Evolutionary conservation across 768 basidiomycete genomes (phyloP), one percentile per base, ranked within the genome.

Genomic region (Boletales sp.): DNA sequence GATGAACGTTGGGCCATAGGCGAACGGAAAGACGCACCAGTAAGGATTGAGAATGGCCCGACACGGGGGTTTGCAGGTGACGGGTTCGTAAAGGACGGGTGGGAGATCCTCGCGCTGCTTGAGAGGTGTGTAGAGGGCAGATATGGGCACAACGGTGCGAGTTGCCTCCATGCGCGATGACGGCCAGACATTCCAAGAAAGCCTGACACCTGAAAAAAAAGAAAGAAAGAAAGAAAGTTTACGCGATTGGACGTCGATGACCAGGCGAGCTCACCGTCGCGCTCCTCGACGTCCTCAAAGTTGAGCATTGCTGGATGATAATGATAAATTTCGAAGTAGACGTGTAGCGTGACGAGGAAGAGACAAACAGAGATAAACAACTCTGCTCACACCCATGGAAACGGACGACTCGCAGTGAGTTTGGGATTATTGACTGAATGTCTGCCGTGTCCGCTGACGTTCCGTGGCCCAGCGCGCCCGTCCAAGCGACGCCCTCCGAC

Each of bases 111-210:
- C 91, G 51, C 94, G 80, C 50, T 87, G 78, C 72, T 97, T 99
- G 59, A 98, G 76, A 15, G 97, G 97, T 3, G 91, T 93, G 72
- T 99, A 99, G 8, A 99, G 79, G 9, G 97, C 92, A n/a, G 95
- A 87, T 62, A 99, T 97, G 51, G 97, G 97, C 8, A 98, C 95
- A 36, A 99, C 95, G 5, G 92, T 97, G 60, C 95, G 81, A 34
- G 94, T 98, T 13, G 95, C 93, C 73, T 99, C 97, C 69, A 98
- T 95, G 61, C 97, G 85, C 52, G 93, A 94, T 32, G 94, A 94
- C 3, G 94, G 94, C 92, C 93, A 99, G 51, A 94, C 91, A 70
- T 99, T 99, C 97, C 95, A 98, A 41, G 94, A 95, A 57, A 98
- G 79, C 48, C 95, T 83, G 40, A 97, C 85, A 58, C 95, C 94